Conservation (phyloP, 768 basidiomycete species). For the Trametes maxima region DNA sequence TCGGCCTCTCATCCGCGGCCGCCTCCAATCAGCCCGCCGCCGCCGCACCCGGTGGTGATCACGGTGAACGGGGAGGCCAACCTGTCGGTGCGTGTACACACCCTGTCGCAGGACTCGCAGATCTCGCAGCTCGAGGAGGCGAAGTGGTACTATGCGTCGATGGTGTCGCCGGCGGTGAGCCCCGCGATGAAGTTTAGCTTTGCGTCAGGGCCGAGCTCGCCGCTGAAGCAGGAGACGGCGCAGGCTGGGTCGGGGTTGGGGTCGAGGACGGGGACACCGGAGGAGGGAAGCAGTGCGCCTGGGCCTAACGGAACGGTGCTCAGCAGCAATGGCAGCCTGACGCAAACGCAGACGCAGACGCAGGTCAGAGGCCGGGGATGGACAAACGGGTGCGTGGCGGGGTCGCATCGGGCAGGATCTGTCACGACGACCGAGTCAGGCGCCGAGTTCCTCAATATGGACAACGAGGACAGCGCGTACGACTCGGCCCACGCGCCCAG, state of each 20-base stretch:
- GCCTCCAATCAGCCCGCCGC: constrained; percentile 8
- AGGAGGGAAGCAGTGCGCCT: neutral
- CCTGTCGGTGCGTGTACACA: constrained; percentile 30
- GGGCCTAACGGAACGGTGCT: neutral
- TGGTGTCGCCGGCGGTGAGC: constrained; percentile 61
- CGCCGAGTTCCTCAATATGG: constrained; percentile 70
- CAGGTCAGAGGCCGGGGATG: constrained; percentile 3
- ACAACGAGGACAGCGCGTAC: constrained; percentile 49
- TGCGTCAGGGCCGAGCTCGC: constrained; percentile 15
- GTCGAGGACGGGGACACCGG: constrained; percentile 15
- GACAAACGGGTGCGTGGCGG: constrained; percentile 8
- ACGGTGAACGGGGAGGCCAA: constrained; percentile 25
- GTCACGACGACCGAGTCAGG: constrained; percentile 33
- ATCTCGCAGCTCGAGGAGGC: constrained; percentile 79
- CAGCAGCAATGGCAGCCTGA: neutral
- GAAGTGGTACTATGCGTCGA: constrained; percentile 66
- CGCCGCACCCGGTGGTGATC: constrained; percentile 28
- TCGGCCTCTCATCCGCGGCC: constrained; percentile 5
- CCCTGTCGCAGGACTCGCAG: constrained; percentile 63
- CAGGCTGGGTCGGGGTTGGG: too few species aligned
- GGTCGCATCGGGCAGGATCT: constrained; percentile 17
- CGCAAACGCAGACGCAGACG: neutral
- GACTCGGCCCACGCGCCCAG: constrained; percentile 26
- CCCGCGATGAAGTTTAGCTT: constrained; percentile 36
- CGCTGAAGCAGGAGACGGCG: constrained; percentile 16